Percentiles rank a stretch among this genome's conserved stretches.
Conservation (phyloP, 257 asterid species). For the Galeopsis tetrahit region DNA sequence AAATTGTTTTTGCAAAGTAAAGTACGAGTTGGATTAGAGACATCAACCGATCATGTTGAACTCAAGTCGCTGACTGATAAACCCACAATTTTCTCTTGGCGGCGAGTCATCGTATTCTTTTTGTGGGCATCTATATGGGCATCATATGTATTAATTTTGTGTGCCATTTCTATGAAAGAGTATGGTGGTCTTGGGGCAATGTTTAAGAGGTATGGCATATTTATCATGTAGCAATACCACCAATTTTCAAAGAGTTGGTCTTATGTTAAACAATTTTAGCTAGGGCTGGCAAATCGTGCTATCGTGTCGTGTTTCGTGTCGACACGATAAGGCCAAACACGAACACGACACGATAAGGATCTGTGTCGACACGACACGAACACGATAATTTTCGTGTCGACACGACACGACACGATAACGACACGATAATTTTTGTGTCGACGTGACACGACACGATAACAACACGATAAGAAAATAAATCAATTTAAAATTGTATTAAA, state of each 20-base stretch:
- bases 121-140: constrained; percentile 80
- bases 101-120: constrained; percentile 61
- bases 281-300: too few species aligned
- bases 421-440: too few species aligned
- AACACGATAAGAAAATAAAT: too few species aligned
- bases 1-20: constrained; percentile 58
- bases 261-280: background rate
- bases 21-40: constrained; percentile 43
- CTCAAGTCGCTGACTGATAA: constrained; percentile 29
- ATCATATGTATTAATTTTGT: constrained; percentile 60
- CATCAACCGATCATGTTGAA: constrained; percentile 37
- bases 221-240: constrained; percentile 22
- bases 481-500: too few species aligned
- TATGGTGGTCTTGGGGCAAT: constrained; percentile 81
- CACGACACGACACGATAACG: too few species aligned
- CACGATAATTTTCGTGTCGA: too few species aligned
- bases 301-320: too few species aligned
- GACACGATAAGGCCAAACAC: too few species aligned
- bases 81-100: constrained; percentile 51
- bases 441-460: too few species aligned
- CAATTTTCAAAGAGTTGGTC: constrained; percentile 9
- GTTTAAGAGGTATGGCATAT: constrained; percentile 70
- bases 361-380: too few species aligned
- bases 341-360: too few species aligned
- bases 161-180: constrained; percentile 70